Base-by-base conservation (phyloP, 371 early-diverging fungal species). In the Thermomucor indicae-seudaticae region DNA sequence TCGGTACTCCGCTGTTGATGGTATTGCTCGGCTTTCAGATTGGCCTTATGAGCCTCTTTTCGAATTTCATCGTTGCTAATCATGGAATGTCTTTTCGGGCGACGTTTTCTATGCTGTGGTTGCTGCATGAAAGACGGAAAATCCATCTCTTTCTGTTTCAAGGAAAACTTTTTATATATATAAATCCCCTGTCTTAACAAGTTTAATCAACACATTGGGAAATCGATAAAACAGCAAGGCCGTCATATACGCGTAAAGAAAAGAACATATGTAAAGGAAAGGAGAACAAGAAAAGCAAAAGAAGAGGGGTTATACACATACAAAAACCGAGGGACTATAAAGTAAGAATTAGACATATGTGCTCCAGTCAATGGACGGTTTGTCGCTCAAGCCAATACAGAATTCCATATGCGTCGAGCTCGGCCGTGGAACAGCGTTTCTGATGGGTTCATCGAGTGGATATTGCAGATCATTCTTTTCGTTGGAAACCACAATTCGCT, bases 341-440 rank as follows among this genome's bases (percentile, higher is more conserved):
- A 16, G 14, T 19, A 4, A 22, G 11, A 22, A 57, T 43, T 42
- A 51, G 42, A 29, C 31, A 54, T 53, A 60, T 23, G 51, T 47
- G 46, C 49, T 74, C 75, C 75, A 74, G 48, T 74, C 71, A 54
- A 74, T 64, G 16, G 70, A 64, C 12, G 75, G 45, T 29, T 64
- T 70, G 27, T 74, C 70, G 24, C 59, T 44, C 8, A 74, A 49
- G 29, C 66, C 68, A 17, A 76, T 51, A 35, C 64, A 70, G 29
- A 76, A 51, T 37, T 76, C 76, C 11, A 70, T 45, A 44, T 76
- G 76, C 14, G 67, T 31, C 17, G 53, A 49, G 12, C 34, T 30
- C 32, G 67, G 72, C 10, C 55, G 58, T 24, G 57, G 57, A 40
- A 76, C 55, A 14, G 67, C 72, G 38, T 65, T 67, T 17, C 76